Conservation (phyloP, 1,139 yeast genomes). For the Taiozyma onychis region DNA sequence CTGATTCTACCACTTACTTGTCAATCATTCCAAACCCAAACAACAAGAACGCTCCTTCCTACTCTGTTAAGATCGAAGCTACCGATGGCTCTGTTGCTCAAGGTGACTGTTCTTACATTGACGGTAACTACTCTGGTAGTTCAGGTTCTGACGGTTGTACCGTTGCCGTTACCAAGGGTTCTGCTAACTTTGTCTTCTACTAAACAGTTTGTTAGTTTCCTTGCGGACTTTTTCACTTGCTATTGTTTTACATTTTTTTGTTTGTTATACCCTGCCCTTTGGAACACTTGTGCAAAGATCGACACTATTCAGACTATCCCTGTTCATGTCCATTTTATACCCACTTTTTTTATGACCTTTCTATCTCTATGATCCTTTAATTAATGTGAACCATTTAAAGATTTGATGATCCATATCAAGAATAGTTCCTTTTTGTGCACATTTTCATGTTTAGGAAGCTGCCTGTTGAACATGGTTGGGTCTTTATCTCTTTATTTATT, state of each 20-base stretch:
- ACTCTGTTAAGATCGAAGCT: slow-evolving; percentile 80
- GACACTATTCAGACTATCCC: neutral
- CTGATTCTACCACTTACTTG: slow-evolving; percentile 74
- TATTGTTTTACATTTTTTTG: neutral
- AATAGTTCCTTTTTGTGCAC: neutral
- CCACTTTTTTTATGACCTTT: neutral
- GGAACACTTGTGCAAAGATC: neutral
- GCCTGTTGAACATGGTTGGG: neutral
- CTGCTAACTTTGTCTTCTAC: slow-evolving; percentile 46
- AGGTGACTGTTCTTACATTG: slow-evolving; percentile 77
- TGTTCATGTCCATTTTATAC: neutral
- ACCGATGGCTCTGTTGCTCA: slow-evolving; percentile 54
- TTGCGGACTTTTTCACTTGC: neutral
- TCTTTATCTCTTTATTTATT: neutral
- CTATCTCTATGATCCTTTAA: neutral
- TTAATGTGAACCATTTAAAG: neutral
- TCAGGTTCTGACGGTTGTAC: slow-evolving; percentile 78
- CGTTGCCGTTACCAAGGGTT: slow-evolving; percentile 78
- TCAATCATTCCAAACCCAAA: slow-evolving; percentile 95
- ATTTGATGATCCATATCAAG: neutral
- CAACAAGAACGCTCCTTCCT: slow-evolving; percentile 73
- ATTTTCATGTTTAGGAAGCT: neutral
- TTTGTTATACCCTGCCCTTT: neutral
- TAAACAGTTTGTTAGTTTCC: slow-evolving; percentile 4
- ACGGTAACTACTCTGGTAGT: slow-evolving; percentile 74